A percentile compares a stretch with the other conserved stretches of the same genome.
These are phyloP conservation scores for Fusarium tupiense DNA, from an alignment of 2,329 filamentous ascomycete genomes.

Conservation along the genomic window DNA sequence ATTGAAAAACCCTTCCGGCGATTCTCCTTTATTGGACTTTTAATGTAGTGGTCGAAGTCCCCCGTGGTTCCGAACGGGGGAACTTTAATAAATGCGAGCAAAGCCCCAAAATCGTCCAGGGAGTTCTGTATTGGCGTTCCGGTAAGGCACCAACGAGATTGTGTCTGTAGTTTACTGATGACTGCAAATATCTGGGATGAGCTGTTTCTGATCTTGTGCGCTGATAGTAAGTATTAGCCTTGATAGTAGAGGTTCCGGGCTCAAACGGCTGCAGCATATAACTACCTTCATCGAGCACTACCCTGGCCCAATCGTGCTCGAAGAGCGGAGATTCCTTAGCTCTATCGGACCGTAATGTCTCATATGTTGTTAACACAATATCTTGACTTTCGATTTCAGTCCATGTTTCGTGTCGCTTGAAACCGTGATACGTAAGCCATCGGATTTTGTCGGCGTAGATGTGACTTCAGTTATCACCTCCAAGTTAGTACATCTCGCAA, in stretches of 20 bases:
- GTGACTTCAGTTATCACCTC: not conserved
- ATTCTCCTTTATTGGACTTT: not conserved
- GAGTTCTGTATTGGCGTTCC: constrained; percentile 7
- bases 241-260: not conserved
- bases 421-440: not conserved
- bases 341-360: not conserved
- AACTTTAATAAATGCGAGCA: not conserved
- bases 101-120: not conserved
- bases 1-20: not conserved
- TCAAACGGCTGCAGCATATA: not conserved
- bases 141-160: not conserved
- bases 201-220: not conserved
- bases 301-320: not conserved
- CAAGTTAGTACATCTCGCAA: not conserved
- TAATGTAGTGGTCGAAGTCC: not conserved
- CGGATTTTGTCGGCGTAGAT: not conserved
- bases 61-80: not conserved
- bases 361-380: constrained; percentile 6
- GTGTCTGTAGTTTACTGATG: not conserved
- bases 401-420: not conserved
- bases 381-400: not conserved
- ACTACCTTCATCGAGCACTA: constrained; percentile 1
- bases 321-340: not conserved
- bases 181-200: not conserved
- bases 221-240: not conserved